These are phyloP conservation scores for Fulvia fulva DNA, from an alignment of 2,329 filamentous ascomycete species.

Conservation along the genomic window DNA sequence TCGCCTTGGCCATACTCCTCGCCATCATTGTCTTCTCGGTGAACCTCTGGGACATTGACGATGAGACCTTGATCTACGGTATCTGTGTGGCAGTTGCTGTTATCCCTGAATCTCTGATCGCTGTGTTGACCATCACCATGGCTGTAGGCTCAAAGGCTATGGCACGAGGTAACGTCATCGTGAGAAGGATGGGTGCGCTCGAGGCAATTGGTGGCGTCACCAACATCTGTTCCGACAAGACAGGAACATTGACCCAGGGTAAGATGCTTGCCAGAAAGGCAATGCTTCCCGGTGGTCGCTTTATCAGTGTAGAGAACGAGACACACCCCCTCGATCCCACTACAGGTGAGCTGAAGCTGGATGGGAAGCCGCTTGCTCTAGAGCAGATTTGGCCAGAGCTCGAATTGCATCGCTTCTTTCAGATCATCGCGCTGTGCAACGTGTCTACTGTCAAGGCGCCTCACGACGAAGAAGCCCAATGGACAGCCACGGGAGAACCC, in stretches of 20 bases:
- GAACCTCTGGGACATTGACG: constrained; percentile 45
- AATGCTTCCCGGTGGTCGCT: constrained; percentile 57
- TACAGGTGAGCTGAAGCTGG: constrained; percentile 22
- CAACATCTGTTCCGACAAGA: constrained; percentile 68
- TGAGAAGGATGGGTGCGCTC: constrained; percentile 60
- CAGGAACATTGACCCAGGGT: constrained; percentile 52
- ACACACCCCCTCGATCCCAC: constrained; percentile 55
- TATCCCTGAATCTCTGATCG: constrained; percentile 54
- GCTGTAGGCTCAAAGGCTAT: constrained; percentile 60
- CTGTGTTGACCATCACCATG: constrained; percentile 65
- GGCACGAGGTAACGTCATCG: constrained; percentile 60
- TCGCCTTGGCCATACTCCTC: constrained; percentile 66
- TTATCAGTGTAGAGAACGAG: constrained; percentile 54
- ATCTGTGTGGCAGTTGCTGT: constrained; percentile 47
- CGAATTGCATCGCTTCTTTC: constrained; percentile 49
- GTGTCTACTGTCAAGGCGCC: constrained; percentile 54
- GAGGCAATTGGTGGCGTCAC: constrained; percentile 63
- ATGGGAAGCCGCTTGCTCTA: constrained; percentile 8
- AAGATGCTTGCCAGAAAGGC: constrained; percentile 61
- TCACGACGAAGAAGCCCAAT: constrained; percentile 48
- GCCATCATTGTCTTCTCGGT: constrained; percentile 65
- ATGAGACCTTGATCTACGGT: constrained; percentile 47
- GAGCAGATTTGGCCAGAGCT: constrained; percentile 44
- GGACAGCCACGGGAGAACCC: constrained; percentile 62
- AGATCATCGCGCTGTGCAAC: constrained; percentile 62